Percentiles rank a stretch among this genome's conserved stretches.
phyloP scores from a whole-genome alignment of 2,329 filamentous ascomycete species.

The Verticillium nonalfalfae region DNA sequence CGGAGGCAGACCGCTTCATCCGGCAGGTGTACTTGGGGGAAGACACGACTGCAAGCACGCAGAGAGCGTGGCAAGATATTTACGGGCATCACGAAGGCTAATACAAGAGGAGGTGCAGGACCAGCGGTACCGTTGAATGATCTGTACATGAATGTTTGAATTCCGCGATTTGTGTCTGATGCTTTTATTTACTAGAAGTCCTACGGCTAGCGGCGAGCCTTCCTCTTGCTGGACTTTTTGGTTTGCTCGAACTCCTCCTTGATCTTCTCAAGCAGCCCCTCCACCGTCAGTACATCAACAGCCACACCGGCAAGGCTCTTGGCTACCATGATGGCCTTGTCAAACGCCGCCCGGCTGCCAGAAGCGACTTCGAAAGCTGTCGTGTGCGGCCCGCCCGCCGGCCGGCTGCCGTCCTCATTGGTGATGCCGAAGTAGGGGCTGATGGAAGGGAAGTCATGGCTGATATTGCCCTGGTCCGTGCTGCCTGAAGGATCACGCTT shows the following conservation, averaged over 20 bases:
- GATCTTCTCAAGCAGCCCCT: constrained; percentile 32
- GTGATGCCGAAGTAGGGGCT: constrained; percentile 18
- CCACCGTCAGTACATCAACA: constrained; percentile 35
- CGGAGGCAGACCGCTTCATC: constrained; percentile 35
- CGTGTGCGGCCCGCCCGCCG: constrained; percentile 38
- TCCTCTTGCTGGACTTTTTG: constrained; percentile 8
- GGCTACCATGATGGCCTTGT: constrained; percentile 35
- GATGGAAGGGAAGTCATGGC: constrained; percentile 19
- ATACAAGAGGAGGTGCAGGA: not conserved
- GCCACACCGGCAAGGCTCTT: constrained; percentile 42
- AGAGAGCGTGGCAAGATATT: not conserved
- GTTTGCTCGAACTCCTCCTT: constrained; percentile 29
- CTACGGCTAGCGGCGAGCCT: not conserved
- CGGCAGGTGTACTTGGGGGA: constrained; percentile 20
- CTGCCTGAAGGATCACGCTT: constrained; percentile 14
- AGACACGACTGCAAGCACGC: not conserved
- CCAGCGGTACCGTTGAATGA: not conserved
- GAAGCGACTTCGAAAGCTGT: constrained; percentile 44
- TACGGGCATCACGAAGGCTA: not conserved
- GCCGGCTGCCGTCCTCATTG: constrained; percentile 14
- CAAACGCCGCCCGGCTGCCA: constrained; percentile 39
- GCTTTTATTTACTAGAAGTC: not conserved
- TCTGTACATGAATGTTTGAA: not conserved
- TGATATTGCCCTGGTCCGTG: constrained; percentile 22
- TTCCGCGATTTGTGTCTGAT: not conserved